A percentile compares a stretch with the other conserved stretches of the same genome.
Conservation (phyloP, 805 yeast species). For the Metschnikowia vanudenii region DNA sequence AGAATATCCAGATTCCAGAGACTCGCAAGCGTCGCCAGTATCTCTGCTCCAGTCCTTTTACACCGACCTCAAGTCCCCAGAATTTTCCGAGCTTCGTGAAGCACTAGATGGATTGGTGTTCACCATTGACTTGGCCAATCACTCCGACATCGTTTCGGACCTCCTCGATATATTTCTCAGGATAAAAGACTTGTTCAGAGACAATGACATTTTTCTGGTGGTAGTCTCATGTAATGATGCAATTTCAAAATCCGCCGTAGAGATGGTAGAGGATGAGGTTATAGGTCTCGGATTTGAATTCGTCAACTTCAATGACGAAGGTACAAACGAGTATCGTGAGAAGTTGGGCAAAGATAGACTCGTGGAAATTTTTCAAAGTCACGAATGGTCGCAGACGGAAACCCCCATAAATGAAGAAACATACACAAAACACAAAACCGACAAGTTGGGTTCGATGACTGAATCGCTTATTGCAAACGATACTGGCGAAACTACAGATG, state of each 20-base stretch:
- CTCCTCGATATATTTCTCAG: slow-evolving; percentile 15
- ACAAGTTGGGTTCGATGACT: slow-evolving; percentile 28
- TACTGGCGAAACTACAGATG: slow-evolving; percentile 1
- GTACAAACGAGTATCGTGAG: slow-evolving; percentile 44
- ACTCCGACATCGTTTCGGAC: slow-evolving; percentile 22
- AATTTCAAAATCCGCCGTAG: slow-evolving; percentile 6
- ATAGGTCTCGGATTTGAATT: slow-evolving; percentile 44
- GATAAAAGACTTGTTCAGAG: slow-evolving; percentile 15
- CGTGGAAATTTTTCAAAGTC: slow-evolving; percentile 46
- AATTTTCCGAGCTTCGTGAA: slow-evolving; percentile 44
- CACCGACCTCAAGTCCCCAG: slow-evolving; percentile 36
- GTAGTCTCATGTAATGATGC: slow-evolving; percentile 30
- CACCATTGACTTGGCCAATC: slow-evolving; percentile 30
- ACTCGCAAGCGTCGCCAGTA: slow-evolving; percentile 3
- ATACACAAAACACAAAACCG: slow-evolving; percentile 24
- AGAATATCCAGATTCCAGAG: slow-evolving; percentile 31
- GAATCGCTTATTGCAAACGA: slow-evolving; percentile 20
- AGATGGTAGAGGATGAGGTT: slow-evolving; percentile 40
- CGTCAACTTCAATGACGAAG: slow-evolving; percentile 31
- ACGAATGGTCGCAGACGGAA: slow-evolving; percentile 43
- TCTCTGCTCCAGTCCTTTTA: slow-evolving; percentile 33
- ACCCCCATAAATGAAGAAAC: slow-evolving; percentile 6
- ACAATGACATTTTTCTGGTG: slow-evolving; percentile 31
- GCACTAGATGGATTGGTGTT: slow-evolving; percentile 46
- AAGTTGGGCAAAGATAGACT: slow-evolving; percentile 43